A percentile compares a stretch with the other conserved stretches of the same genome.
phyloP scores from a whole-genome alignment of 306 rosid species.

The Alnus glutinosa region DNA sequence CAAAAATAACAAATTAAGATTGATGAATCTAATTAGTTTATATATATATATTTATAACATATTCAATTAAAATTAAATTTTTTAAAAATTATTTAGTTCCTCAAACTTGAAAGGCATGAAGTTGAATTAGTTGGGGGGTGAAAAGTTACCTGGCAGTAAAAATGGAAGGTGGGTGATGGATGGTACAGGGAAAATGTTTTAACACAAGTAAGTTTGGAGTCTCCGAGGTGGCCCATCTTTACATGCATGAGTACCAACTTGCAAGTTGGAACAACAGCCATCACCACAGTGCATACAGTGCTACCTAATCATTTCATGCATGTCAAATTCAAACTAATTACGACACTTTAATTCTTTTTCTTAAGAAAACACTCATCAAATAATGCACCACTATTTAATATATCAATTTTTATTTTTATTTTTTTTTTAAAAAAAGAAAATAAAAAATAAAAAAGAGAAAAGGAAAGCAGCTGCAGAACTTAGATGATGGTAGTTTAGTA shows the following conservation, averaged over 20 bases:
- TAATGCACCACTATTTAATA: neutral
- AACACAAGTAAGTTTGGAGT: constrained; percentile 25
- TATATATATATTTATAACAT: too few relatives aligned
- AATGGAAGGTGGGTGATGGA: neutral
- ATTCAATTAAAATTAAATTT: too few relatives aligned
- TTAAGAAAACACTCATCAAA: too few relatives aligned
- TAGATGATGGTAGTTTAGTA: neutral
- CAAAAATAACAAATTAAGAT: too few relatives aligned
- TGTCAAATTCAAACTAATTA: constrained; percentile 22
- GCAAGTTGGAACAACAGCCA: constrained; percentile 31
- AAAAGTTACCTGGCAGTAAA: neutral
- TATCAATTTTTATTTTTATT: neutral
- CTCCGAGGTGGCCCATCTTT: constrained; percentile 35
- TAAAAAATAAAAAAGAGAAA: neutral
- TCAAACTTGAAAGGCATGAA: neutral
- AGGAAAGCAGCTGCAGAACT: neutral
- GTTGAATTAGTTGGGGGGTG: neutral
- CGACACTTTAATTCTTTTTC: neutral
- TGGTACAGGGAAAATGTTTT: neutral
- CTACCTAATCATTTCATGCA: constrained; percentile 39
- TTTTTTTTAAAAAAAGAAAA: neutral
- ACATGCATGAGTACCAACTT: constrained; percentile 31
- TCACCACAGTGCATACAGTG: constrained; percentile 27
- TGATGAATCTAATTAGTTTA: too few relatives aligned
- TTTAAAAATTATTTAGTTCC: too few relatives aligned